Base-by-base conservation (phyloP, 2,329 filamentous ascomycete genomes). In the Ceratocystis destructans region DNA sequence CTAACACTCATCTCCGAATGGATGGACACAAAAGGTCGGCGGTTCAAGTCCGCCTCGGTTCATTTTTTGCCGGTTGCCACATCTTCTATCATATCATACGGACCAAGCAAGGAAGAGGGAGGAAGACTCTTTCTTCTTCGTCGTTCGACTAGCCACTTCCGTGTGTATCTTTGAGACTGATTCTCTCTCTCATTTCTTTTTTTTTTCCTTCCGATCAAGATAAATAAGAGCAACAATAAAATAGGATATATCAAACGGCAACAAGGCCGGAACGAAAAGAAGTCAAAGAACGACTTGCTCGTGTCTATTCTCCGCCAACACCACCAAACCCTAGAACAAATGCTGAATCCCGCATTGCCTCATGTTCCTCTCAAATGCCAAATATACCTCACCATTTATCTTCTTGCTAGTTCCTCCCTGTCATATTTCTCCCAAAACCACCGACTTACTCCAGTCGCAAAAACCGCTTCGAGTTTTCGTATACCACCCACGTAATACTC, bases 401-500 rank as follows among this genome's bases (percentile, higher is more conserved):
- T 22, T 62, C 41, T 62, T 12, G 25, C 45, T n/a, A 7, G 22
- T 45, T 46, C 45, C 41, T 22, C 46, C 57, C 31, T 55, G 20
- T 63, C n/a, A 10, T 22, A 57, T 22, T 53, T 12, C 22, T 70
- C 68, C 53, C 22, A 15, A 2, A 15, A 2, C 10, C 53, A 10
- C 53, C 28, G 3, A 33, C 33, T 5, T 73, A 80, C 70, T 80
- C 78, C 71, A 86, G 72, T 15, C 79, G 75, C 70, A 96, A 79
- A 44, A 88, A 74, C 71, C 81, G 83, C 79, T 96, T 96, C 66
- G 89, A 85, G 73, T 94, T 94, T 77, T 96, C 91, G 73, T 96
- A 96, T 68, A 94, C 88, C 72, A 96, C 85, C 80, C 94, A 96
- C 65, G 90, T 92, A 74, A 99, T 97, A 72, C 91, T 96, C 65